These are phyloP conservation scores for Niebla homalea DNA, from an alignment of 495 filamentous ascomycete genomes.

Conservation along the genomic window DNA sequence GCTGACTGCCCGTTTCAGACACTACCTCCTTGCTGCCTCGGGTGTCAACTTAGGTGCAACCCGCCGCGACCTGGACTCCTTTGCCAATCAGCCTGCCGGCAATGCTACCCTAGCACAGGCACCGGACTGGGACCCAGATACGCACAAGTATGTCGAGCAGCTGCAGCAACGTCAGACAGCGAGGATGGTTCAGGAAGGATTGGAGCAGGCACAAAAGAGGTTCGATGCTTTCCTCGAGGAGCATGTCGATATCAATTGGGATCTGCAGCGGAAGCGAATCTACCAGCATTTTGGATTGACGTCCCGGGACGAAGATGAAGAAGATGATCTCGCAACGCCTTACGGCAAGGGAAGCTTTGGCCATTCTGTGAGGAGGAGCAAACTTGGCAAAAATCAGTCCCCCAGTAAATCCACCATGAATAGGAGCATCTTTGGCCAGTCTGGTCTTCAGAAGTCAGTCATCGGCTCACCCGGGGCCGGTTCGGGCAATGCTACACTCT, in stretches of 20 bases:
- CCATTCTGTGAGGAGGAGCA: slow-evolving; percentile 28
- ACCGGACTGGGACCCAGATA: slow-evolving; percentile 54
- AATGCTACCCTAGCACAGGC: slow-evolving; percentile 29
- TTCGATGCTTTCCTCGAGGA: slow-evolving; percentile 90
- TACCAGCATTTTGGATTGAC: slow-evolving; percentile 93
- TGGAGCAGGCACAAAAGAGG: slow-evolving; percentile 72
- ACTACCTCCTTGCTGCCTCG: slow-evolving; percentile 82
- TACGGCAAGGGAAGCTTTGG: slow-evolving; percentile 42
- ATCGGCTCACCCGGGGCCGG: slow-evolving; percentile 62
- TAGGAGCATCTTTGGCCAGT: slow-evolving; percentile 58
- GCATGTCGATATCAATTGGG: slow-evolving; percentile 90
- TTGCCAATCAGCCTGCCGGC: slow-evolving; percentile 35
- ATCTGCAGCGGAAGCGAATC: slow-evolving; percentile 77
- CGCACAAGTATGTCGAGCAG: slow-evolving; percentile 67
- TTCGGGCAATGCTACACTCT: slow-evolving; percentile 39
- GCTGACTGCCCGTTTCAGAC: slow-evolving; percentile 17
- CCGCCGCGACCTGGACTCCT: slow-evolving; percentile 58
- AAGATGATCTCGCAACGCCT: slow-evolving; percentile 28
- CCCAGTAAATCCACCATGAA: slow-evolving; percentile 28
- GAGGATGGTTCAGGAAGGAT: slow-evolving; percentile 77
- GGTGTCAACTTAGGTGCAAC: slow-evolving; percentile 68
- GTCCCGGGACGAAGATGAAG: slow-evolving; percentile 38
- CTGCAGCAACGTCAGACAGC: slow-evolving; percentile 82
- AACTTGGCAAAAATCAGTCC: slow-evolving; percentile 33
- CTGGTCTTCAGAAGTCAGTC: slow-evolving; percentile 62